Percentiles rank a stretch among this genome's conserved stretches.
Conservation (phyloP, 495 filamentous ascomycete species). For the Daldinia concentrica region DNA sequence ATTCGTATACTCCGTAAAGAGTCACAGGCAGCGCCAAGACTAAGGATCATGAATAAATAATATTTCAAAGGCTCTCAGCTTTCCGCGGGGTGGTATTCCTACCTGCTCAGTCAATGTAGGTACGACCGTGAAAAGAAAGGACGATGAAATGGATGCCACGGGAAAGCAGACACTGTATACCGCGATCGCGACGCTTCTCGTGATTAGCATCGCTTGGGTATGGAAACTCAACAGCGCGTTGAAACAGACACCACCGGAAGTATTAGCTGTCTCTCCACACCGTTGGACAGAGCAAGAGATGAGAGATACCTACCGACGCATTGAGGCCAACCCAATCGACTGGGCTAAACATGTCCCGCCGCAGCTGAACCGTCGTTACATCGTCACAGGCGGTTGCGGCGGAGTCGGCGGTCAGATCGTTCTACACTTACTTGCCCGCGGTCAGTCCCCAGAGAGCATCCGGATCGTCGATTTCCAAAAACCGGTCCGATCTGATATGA, state of each 20-base stretch:
- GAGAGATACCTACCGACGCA: constrained; percentile 57
- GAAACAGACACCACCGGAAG: constrained; percentile 58
- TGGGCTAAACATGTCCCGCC: constrained; percentile 61
- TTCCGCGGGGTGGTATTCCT: neutral
- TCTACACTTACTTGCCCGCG: constrained; percentile 62
- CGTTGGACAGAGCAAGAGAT: constrained; percentile 65
- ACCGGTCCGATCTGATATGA: constrained; percentile 53
- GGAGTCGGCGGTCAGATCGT: constrained; percentile 67
- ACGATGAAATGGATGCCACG: constrained; percentile 33
- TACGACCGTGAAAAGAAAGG: neutral
- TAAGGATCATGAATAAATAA: neutral
- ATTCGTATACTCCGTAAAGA: neutral
- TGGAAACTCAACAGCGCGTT: constrained; percentile 63
- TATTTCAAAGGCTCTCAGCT: neutral
- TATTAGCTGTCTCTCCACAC: constrained; percentile 52
- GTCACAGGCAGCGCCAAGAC: neutral
- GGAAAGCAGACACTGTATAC: constrained; percentile 5
- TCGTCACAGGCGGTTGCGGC: constrained; percentile 67
- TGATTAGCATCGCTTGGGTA: constrained; percentile 55
- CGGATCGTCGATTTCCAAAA: constrained; percentile 63
- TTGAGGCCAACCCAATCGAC: constrained; percentile 56
- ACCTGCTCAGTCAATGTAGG: neutral
- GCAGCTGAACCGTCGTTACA: constrained; percentile 63
- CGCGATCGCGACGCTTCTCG: constrained; percentile 30
- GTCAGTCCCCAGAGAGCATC: constrained; percentile 62